A percentile compares a stretch with the other conserved stretches of the same genome.
These are phyloP conservation scores for Xylariaceae sp. DNA, from an alignment of 2,329 filamentous ascomycete genomes.

Conservation along the genomic window DNA sequence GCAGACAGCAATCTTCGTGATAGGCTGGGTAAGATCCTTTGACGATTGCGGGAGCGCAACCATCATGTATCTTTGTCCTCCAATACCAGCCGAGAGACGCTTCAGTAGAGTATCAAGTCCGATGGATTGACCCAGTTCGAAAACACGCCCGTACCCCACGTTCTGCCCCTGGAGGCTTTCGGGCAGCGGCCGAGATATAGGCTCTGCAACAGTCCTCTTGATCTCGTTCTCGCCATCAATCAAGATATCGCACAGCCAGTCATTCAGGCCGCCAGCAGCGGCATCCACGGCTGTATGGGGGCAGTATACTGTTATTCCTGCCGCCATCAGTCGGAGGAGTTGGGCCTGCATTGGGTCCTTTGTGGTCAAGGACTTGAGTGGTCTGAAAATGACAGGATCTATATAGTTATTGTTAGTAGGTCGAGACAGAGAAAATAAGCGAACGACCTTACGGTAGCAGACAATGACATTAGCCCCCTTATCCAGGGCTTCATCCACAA, in stretches of 20 bases:
- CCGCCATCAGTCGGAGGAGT: slow-evolving; percentile 73
- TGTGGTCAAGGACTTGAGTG: slow-evolving; percentile 82
- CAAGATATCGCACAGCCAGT: slow-evolving; percentile 89
- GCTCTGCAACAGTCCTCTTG: slow-evolving; percentile 43
- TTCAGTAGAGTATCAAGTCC: slow-evolving; percentile 43
- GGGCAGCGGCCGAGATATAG: slow-evolving; percentile 40
- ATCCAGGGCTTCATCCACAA: slow-evolving; percentile 83
- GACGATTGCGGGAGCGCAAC: slow-evolving; percentile 45
- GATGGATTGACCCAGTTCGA: slow-evolving; percentile 40
- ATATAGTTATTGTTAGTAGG: slow-evolving; percentile 14
- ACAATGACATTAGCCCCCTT: slow-evolving; percentile 74
- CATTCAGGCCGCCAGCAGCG: slow-evolving; percentile 76
- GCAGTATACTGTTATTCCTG: slow-evolving; percentile 91
- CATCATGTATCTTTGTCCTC: slow-evolving; percentile 55
- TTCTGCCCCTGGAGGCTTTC: slow-evolving; percentile 39
- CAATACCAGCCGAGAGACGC: slow-evolving; percentile 61
- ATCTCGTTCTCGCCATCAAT: slow-evolving; percentile 45
- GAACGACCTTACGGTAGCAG: slow-evolving; percentile 65
- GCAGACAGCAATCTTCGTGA: slow-evolving; percentile 76
- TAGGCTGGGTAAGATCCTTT: slow-evolving; percentile 32
- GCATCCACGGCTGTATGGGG: slow-evolving; percentile 95
- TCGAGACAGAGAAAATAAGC: background rate
- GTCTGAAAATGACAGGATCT: slow-evolving; percentile 97
- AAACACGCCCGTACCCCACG: slow-evolving; percentile 50
- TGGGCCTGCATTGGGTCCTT: slow-evolving; percentile 82